Conservation (phyloP, 306 rosid genomes). For the Begonia peltatifolia region DNA sequence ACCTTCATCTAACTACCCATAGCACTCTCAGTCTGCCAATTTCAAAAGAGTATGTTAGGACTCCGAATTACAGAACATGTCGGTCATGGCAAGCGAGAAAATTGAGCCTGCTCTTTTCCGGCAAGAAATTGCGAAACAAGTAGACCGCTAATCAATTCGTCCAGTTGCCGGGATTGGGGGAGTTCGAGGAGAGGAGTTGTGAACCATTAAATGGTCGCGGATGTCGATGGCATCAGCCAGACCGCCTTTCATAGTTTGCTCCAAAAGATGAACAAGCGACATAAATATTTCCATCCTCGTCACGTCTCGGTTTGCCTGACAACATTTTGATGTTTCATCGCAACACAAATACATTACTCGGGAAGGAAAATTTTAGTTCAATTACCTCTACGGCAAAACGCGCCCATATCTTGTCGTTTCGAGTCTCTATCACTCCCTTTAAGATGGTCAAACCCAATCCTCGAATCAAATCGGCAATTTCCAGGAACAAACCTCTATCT, state of each 20-base stretch:
- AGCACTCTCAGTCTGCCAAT: no score
- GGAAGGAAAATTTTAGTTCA: background rate
- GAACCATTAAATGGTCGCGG: conserved; percentile 35
- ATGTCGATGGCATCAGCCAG: conserved; percentile 26
- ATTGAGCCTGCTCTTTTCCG: conserved; percentile 39
- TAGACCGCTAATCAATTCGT: conserved; percentile 37
- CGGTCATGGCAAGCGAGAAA: conserved; percentile 60
- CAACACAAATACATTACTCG: no score
- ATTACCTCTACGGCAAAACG: background rate
- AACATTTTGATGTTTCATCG: no score
- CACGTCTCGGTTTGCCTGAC: conserved; percentile 84
- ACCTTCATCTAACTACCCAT: no score
- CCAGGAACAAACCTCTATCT: no score
- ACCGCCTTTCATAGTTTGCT: conserved; percentile 57
- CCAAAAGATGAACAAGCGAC: conserved; percentile 84
- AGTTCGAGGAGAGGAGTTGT: conserved; percentile 45
- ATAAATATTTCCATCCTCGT: conserved; percentile 90
- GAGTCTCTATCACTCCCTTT: no score
- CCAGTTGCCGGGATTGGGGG: conserved; percentile 65
- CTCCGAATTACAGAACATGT: conserved; percentile 16
- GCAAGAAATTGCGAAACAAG: conserved; percentile 19
- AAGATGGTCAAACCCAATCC: no score
- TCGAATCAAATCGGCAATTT: no score
- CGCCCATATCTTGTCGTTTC: no score
- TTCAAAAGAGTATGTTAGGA: no score